Conservation (phyloP, 306 rosid genomes). For the Malus domestica region ASM211411v1 NC_041790.1:33802001-33802500, state of each 20-base stretch:
- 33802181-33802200: not conserved
- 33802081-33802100: conserved; percentile 27
- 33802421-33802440: conserved; percentile 3
- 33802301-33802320: not conserved
- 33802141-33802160: not conserved
- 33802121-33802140: not conserved
- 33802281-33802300: conserved; percentile 9
- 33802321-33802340: not conserved
- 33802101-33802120: conserved; percentile 7
- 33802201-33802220: not conserved
- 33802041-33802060: not conserved
- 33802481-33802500: too few relatives aligned
- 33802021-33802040: not conserved
- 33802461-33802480: too few relatives aligned
- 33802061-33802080: conserved; percentile 5
- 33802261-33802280: not conserved
- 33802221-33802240: not conserved
- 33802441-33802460: not conserved
- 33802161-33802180: conserved; percentile 12
- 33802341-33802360: not conserved
- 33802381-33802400: conserved; percentile 14
- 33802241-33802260: conserved; percentile 3
- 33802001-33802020: conserved; percentile 13
- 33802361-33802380: conserved; percentile 18
- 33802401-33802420: conserved; percentile 17